phyloP scores from a whole-genome alignment of 306 rosid species.

The Rubus idaeus region DNA sequence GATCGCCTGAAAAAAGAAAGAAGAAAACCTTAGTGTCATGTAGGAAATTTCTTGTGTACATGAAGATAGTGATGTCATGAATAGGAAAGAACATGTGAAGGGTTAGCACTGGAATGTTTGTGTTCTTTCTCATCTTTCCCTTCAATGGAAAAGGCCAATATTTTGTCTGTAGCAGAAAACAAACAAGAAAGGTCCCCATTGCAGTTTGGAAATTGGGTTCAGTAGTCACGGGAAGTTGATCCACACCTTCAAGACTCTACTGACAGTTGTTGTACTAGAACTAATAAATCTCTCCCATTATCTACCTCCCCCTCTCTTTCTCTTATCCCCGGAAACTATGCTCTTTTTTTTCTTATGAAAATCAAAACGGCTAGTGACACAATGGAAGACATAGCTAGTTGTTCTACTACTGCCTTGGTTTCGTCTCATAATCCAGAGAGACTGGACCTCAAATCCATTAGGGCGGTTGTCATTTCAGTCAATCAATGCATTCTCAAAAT shows the following conservation, averaged over 20 bases:
- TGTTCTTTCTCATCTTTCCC: constrained; percentile 7
- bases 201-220: neutral
- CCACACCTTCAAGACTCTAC: constrained; percentile 19
- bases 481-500: constrained; percentile 46
- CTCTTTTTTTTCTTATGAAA: constrained; percentile 21
- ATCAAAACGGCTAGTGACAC: constrained; percentile 24
- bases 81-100: neutral
- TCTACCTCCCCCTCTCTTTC: constrained; percentile 13
- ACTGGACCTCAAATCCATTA: constrained; percentile 51
- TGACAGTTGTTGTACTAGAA: constrained; percentile 1
- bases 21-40: neutral
- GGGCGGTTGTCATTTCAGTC: constrained; percentile 52
- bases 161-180: constrained; percentile 10
- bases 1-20: neutral
- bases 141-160: constrained; percentile 9
- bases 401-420: constrained; percentile 26
- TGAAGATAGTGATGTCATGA: neutral
- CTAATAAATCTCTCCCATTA: neutral
- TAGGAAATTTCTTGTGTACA: neutral
- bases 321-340: neutral
- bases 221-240: constrained; percentile 56
- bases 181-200: constrained; percentile 16
- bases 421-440: constrained; percentile 35
- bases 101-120: neutral
- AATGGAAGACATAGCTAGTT: constrained; percentile 15